Base-by-base conservation (phyloP, 78 protist genomes). In the Guillardia theta region DNA sequence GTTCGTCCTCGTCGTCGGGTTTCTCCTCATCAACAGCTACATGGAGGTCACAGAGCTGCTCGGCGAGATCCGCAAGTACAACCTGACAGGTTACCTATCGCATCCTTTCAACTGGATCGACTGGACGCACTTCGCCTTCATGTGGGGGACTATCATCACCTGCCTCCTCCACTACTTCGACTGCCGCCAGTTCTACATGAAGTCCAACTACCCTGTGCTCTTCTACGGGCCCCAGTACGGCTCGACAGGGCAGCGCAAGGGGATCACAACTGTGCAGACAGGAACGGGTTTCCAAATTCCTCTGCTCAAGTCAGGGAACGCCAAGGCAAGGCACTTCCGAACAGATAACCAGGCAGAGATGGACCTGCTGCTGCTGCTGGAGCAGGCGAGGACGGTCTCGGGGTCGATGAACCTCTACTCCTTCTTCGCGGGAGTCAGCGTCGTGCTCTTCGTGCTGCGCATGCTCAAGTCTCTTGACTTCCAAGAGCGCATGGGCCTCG, bases 81-180 rank as follows among this genome's bases (percentile, higher is more conserved):
- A 70, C 27, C 27, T 33, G n/a, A 4, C 39, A 15, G 9, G 3
- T 18, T 78, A 78, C 8, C 0, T 78, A 5, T 18, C 3, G 48
- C 3, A 18, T 46, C 43, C 21, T 22, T 46, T 30, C n/a, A 78
- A 78, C 48, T n/a, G 39, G 43, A 24, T 78, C 33, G 90, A 78
- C 90, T 78, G 90, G 90, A 36, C 48, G 45, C 90, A 78, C 90
- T 78, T 78, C 48, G 3, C 44, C 33, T 30, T 78, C 48, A 78
- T 78, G 90, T 10, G 18, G 30, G 33, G 21, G 36, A 36, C 83
- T 43, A 22, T 12, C 39, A 58, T 58, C 70, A 30, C 70, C 70
- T 58, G 70, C 39, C 10, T 78, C 33, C 27, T 24, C 27, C 70
- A 58, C 70, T 58, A 30, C 39, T 8, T n/a, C n/a, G n/a, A n/a